phyloP scores from a whole-genome alignment of 1,284 basidiomycete species.

The Leccinum pachyderme region DNA sequence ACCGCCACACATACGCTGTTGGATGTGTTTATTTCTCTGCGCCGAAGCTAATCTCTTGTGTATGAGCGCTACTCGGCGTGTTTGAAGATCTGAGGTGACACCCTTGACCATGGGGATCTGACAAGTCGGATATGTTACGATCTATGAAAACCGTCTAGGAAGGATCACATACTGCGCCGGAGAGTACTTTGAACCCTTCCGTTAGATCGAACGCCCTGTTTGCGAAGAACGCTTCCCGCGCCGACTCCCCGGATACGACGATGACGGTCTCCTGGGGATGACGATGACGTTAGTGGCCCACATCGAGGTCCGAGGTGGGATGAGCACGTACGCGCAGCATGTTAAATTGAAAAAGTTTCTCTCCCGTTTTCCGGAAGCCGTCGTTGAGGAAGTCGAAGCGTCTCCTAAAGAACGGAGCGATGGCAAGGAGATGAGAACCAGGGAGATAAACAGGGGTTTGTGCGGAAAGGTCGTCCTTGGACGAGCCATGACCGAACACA shows the following conservation, averaged over 20 bases:
- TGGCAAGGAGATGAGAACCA: conserved; percentile 51
- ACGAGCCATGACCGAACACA: conserved; percentile 39
- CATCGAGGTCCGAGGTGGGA: conserved; percentile 8
- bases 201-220: conserved; percentile 68
- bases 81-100: conserved; percentile 65
- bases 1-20: conserved; percentile 46
- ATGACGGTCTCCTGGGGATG: conserved; percentile 57
- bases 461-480: conserved; percentile 40
- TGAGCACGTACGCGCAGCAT: conserved; percentile 45
- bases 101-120: conserved; percentile 73
- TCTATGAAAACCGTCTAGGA: conserved; percentile 4
- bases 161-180: conserved; percentile 58
- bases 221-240: conserved; percentile 64
- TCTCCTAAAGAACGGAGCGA: conserved; percentile 62
- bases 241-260: conserved; percentile 68
- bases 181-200: conserved; percentile 72
- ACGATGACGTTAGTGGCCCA: conserved; percentile 22
- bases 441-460: conserved; percentile 54
- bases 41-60: conserved; percentile 63
- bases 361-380: conserved; percentile 63
- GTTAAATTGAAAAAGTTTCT: conserved; percentile 63
- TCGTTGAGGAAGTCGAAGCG: conserved; percentile 69
- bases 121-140: conserved; percentile 7
- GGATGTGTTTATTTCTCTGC: conserved; percentile 59
- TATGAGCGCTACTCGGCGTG: conserved; percentile 56